Evolutionary conservation across 2,329 filamentous ascomycete species (phyloP).

Genomic region (Aspergillus brasiliensis): DNA sequence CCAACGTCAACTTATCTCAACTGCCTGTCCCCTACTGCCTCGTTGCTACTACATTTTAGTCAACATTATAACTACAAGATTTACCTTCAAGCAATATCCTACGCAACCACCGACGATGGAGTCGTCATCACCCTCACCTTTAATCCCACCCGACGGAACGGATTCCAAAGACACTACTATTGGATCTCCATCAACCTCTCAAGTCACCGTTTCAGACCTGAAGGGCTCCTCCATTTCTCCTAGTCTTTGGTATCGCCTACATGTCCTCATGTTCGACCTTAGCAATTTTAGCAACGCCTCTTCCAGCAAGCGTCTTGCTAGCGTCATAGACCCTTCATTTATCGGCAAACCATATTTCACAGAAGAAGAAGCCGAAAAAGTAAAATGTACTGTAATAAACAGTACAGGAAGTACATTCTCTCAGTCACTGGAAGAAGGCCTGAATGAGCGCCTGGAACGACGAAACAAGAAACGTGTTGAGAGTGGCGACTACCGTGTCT

Average conservation of each 20-base stretch:
- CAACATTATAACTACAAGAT: no score
- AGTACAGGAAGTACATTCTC: slow-evolving; percentile 20
- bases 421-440: slow-evolving; percentile 20
- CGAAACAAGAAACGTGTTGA: slow-evolving; percentile 33
- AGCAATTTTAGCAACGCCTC: slow-evolving; percentile 18
- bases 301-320: slow-evolving; percentile 21
- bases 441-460: slow-evolving; percentile 26
- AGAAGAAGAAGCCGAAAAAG: slow-evolving; percentile 15
- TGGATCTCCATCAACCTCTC: neutral
- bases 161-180: neutral
- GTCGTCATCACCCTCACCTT: no score
- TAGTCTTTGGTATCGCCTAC: slow-evolving; percentile 26
- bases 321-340: slow-evolving; percentile 22
- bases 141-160: neutral
- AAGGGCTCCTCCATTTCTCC: neutral
- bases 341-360: slow-evolving; percentile 28
- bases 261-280: slow-evolving; percentile 28
- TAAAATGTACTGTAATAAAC: slow-evolving; percentile 13
- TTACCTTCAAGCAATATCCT: no score
- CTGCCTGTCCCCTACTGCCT: no score
- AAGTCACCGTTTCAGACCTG: neutral
- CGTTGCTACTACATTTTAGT: no score
- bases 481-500: slow-evolving; percentile 34
- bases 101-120: no score
- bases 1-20: no score